Evolutionary conservation across 108 stramenopile genomes (phyloP).

Genomic region (Nitzschia inconspicua): DNA sequence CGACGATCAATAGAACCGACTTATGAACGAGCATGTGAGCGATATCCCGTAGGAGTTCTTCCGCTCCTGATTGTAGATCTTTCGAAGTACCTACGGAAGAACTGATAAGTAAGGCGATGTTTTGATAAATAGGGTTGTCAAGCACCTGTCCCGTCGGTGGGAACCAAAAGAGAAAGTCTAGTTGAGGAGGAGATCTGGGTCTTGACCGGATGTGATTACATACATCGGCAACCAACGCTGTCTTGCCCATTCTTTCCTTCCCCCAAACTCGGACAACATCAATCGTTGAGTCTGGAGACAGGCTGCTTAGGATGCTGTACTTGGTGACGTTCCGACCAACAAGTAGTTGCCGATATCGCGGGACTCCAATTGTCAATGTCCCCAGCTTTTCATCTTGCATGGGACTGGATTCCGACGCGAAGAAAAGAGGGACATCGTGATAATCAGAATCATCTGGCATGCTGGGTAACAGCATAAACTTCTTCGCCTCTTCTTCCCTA

Average conservation of each 20-base stretch:
- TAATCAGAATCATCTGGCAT: conserved; percentile 9
- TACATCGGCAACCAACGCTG: background rate
- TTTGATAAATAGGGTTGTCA: background rate
- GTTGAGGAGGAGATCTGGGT: background rate
- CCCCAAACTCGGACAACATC: background rate
- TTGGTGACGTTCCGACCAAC: conserved; percentile 1
- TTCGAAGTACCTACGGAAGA: background rate
- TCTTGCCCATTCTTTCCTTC: conserved; percentile 1
- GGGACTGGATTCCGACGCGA: background rate
- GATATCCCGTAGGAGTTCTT: background rate
- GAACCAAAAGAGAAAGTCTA: conserved; percentile 2
- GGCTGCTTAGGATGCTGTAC: background rate
- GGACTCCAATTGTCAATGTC: background rate
- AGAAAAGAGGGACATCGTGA: conserved; percentile 27
- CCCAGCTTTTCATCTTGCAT: background rate
- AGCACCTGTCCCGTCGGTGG: background rate
- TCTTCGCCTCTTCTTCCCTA: background rate
- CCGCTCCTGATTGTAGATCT: background rate
- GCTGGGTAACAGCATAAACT: background rate
- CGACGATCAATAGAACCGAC: conserved; percentile 9
- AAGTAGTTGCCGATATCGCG: background rate
- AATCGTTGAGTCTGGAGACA: background rate
- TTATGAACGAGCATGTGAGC: background rate
- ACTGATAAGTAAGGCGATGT: background rate
- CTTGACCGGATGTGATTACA: conserved; percentile 1